A percentile compares a stretch with the other conserved stretches of the same genome.
These are phyloP conservation scores for Irpex sp. DNA, from an alignment of 1,284 basidiomycete genomes.

Conservation along the genomic window DNA sequence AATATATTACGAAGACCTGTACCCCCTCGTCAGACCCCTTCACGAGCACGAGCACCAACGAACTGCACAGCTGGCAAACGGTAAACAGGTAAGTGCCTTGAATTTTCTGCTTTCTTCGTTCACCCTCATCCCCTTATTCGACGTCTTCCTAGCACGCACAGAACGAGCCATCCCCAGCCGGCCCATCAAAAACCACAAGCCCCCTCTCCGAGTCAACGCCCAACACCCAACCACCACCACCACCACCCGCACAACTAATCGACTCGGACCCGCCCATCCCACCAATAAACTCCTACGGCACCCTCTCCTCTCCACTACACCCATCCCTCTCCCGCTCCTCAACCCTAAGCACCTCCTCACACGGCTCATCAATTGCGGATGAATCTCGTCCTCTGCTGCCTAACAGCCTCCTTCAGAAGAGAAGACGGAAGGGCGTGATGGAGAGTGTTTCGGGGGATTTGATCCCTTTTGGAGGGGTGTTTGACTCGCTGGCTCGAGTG, in stretches of 20 bases:
- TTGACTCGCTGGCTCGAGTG: no score
- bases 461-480: conserved; percentile 22
- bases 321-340: no score
- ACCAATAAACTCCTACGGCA: conserved; percentile 44
- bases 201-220: neutral
- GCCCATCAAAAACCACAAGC: neutral
- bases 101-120: no score
- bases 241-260: no score
- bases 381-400: conserved; percentile 24
- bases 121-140: no score
- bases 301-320: no score
- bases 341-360: no score
- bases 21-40: conserved; percentile 39
- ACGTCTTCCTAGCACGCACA: no score
- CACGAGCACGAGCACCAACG: conserved; percentile 16
- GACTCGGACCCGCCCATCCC: conserved; percentile 35
- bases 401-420: neutral
- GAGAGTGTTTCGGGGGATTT: conserved; percentile 23
- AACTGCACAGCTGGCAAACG: neutral
- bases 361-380: no score
- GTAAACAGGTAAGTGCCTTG: conserved; percentile 21
- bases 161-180: no score
- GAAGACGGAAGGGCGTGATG: conserved; percentile 7
- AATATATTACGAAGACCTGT: conserved; percentile 56
- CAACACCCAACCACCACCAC: no score